These are phyloP conservation scores for Podaxis sp. DNA, from an alignment of 768 basidiomycete genomes.

Conservation along the genomic window DNA sequence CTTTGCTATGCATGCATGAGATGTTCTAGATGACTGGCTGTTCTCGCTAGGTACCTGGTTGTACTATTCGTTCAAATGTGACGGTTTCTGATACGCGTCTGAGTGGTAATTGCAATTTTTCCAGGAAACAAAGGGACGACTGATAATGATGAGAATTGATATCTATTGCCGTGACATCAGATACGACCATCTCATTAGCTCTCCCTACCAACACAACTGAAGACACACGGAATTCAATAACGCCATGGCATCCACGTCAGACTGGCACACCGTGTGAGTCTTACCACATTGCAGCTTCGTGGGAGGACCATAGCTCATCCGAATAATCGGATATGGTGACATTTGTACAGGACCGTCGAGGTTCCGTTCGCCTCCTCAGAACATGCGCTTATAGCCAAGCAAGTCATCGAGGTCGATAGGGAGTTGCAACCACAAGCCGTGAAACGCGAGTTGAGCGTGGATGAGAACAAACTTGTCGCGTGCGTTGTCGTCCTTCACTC, in stretches of 20 bases:
- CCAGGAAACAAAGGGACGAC: too few species aligned
- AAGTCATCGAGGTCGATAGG: constrained; percentile 82
- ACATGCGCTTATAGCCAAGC: constrained; percentile 81
- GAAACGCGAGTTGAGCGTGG: constrained; percentile 64
- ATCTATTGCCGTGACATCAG: constrained; percentile 11
- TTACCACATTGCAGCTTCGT: background rate
- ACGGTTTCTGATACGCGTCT: background rate
- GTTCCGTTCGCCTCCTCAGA: constrained; percentile 75
- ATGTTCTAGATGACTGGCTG: constrained; percentile 8
- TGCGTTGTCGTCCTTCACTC: constrained; percentile 39
- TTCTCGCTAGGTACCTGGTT: background rate
- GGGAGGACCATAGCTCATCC: background rate
- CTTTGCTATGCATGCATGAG: constrained; percentile 2
- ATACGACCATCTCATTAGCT: background rate
- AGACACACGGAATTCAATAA: background rate
- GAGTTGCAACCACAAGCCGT: constrained; percentile 85
- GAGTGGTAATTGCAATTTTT: background rate
- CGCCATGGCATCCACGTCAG: constrained; percentile 16
- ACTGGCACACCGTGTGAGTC: constrained; percentile 28
- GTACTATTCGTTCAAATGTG: background rate
- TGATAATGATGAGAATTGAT: background rate
- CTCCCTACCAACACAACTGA: background rate
- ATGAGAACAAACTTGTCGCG: constrained; percentile 73
- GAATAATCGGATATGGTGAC: background rate
- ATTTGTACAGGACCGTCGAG: constrained; percentile 49